Conservation (phyloP, 495 filamentous ascomycete genomes). For the Tricharina praecox region DNA sequence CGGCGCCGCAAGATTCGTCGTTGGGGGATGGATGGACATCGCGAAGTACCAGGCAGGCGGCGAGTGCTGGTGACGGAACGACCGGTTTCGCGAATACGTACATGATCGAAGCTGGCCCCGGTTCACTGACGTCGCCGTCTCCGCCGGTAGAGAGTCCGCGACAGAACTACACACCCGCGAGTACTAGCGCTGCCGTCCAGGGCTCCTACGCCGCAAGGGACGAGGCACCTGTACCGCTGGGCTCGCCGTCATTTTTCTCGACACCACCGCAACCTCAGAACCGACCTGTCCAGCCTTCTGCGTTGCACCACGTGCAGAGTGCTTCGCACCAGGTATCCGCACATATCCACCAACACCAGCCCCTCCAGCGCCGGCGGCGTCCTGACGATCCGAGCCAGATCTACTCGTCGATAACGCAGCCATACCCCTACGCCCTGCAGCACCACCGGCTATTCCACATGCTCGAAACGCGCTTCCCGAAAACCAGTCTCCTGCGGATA, state of each 20-base stretch:
- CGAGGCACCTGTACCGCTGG: conserved; percentile 17
- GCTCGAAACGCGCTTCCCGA: conserved; percentile 57
- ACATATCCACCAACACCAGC: conserved; percentile 31
- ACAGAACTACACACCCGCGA: conserved; percentile 21
- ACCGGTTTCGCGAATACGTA: conserved; percentile 40
- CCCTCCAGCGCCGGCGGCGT: conserved; percentile 36
- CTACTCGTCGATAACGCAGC: conserved; percentile 73
- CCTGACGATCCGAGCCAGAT: conserved; percentile 63
- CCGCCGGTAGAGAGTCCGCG: conserved; percentile 23
- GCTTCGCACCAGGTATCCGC: conserved; percentile 32
- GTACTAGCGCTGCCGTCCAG: conserved; percentile 17
- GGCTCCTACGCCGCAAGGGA: conserved; percentile 20
- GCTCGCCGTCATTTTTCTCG: conserved; percentile 18
- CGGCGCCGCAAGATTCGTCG: conserved; percentile 16
- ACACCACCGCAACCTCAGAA: conserved; percentile 26
- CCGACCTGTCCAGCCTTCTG: conserved; percentile 29
- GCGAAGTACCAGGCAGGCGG: not conserved
- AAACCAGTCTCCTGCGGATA: conserved; percentile 53
- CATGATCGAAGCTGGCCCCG: conserved; percentile 51
- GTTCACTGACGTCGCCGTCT: conserved; percentile 43
- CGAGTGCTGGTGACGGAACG: conserved; percentile 2
- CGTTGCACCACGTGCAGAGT: conserved; percentile 36
- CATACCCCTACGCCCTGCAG: conserved; percentile 74
- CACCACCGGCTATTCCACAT: conserved; percentile 81
- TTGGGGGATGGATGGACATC: not conserved